These are phyloP conservation scores for Pythium coloratum DNA, from an alignment of 352 stramenopile species.

Conservation along the genomic window DNA sequence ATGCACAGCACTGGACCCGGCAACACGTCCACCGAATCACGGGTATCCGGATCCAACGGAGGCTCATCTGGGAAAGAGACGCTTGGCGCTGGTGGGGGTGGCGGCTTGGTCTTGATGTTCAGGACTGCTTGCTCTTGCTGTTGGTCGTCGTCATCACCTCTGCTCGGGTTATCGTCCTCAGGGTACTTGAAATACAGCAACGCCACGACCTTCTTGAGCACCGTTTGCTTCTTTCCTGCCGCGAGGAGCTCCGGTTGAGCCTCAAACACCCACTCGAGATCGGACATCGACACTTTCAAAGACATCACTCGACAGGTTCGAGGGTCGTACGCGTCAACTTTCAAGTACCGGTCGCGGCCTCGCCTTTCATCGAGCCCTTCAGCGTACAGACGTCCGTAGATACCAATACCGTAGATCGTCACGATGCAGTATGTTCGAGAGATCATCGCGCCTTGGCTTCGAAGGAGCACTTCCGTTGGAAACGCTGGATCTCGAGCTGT, in stretches of 20 bases:
- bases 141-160: background rate
- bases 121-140: background rate
- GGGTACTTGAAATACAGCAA: constrained; percentile 72
- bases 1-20: constrained; percentile 29
- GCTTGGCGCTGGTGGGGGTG: background rate
- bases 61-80: background rate
- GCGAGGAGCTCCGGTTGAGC: constrained; percentile 41
- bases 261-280: constrained; percentile 60
- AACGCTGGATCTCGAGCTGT: constrained; percentile 11
- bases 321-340: constrained; percentile 60
- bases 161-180: background rate
- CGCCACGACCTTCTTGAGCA: constrained; percentile 51
- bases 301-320: constrained; percentile 28
- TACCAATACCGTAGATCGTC: constrained; percentile 55
- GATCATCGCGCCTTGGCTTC: constrained; percentile 51
- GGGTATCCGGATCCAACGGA: background rate
- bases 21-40: background rate
- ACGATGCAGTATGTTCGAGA: constrained; percentile 63
- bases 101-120: background rate
- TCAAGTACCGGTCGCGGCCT: constrained; percentile 37
- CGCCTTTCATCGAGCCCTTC: constrained; percentile 38
- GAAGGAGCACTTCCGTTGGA: constrained; percentile 39
- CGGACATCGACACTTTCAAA: constrained; percentile 44
- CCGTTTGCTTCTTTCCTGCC: constrained; percentile 49
- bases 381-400: constrained; percentile 58